phyloP scores from a whole-genome alignment of 768 basidiomycete genomes.

The Suillus alpinus region DNA sequence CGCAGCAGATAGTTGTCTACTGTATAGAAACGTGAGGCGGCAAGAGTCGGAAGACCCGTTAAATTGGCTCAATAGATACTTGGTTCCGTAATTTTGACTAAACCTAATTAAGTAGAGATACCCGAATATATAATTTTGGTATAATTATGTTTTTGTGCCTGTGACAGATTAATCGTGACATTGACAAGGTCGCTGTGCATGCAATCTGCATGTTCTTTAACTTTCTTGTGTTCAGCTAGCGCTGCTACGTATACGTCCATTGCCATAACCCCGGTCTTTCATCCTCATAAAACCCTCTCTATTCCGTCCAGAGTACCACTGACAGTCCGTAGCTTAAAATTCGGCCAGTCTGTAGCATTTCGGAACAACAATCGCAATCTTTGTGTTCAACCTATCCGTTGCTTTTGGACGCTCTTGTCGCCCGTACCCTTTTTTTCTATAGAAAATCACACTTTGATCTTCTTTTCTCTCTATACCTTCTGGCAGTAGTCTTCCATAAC shows the following conservation, averaged over 20 bases:
- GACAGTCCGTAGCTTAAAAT: background rate
- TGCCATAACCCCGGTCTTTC: no score
- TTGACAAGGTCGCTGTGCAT: constrained; percentile 7
- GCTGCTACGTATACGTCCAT: no score
- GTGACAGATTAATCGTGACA: constrained; percentile 33
- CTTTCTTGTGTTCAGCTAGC: background rate
- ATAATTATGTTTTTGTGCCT: constrained; percentile 24
- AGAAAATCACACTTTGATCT: constrained; percentile 1
- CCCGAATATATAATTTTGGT: constrained; percentile 27
- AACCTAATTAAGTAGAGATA: constrained; percentile 8
- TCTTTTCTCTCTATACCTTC: background rate
- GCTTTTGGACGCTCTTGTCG: constrained; percentile 3
- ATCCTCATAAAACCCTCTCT: no score
- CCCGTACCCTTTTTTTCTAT: background rate
- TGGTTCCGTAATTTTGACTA: background rate
- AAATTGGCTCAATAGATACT: constrained; percentile 19
- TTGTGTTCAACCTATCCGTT: background rate
- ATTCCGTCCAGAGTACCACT: background rate
- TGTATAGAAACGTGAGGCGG: constrained; percentile 1
- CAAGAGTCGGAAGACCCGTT: constrained; percentile 8
- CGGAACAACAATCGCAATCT: constrained; percentile 13
- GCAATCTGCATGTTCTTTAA: constrained; percentile 22
- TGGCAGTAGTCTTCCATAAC: background rate
- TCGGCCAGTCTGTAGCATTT: constrained; percentile 8
- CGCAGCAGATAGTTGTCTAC: constrained; percentile 5